Base-by-base conservation (phyloP, 768 basidiomycete species). In the Lentinula lateritia region DNA sequence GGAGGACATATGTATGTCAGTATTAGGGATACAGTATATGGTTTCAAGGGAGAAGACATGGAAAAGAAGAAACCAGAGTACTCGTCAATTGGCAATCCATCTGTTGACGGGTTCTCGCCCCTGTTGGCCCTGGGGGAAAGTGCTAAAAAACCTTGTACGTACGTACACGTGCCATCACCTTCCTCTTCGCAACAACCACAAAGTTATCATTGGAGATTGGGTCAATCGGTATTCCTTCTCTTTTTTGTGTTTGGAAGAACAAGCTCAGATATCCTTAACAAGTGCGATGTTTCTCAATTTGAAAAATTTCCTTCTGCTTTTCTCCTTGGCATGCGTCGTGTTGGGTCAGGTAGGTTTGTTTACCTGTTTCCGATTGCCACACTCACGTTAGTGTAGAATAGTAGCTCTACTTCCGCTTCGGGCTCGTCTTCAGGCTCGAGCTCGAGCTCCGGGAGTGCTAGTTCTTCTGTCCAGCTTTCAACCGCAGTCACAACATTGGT, bases 1-100 rank as follows among this genome's bases (percentile, higher is more conserved):
- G 80, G 77, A 4, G 84, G 81, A 38, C 76, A 74, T 62, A 90
- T 83, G 69, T 86, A 83, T 64, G 83, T 77, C 35, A 90, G 81
- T 45, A 86, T 66, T 63, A 80, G 70, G 50, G 78, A 68, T 60
- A 87, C 71, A 7, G 77, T 66, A 54, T 78, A 74, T 6, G 74
- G 68, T 2, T 74, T 66, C 62, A 83, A 38, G 15, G 60, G 35
- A 43, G 41, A 18, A 10, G 46, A 52, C 46, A 61, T 43, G 41
- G 48, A 32, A 18, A 35, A n/a, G 9, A n/a, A 28, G 34, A 10
- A 34, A 23, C 6, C 23, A 35, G 32, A 36, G 20, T 53, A 16
- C 28, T 28, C 28, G 28, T 28, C 28, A 32, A 35, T 15, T 18
- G 18, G 5, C 9, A 53, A 35, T 53, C 32, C 38, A 35, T 57